Evolutionary conservation across 2,329 filamentous ascomycete genomes (phyloP), one percentile per base, ranked within the genome.

Genomic region (Pestalotiopsis sp.): DNA sequence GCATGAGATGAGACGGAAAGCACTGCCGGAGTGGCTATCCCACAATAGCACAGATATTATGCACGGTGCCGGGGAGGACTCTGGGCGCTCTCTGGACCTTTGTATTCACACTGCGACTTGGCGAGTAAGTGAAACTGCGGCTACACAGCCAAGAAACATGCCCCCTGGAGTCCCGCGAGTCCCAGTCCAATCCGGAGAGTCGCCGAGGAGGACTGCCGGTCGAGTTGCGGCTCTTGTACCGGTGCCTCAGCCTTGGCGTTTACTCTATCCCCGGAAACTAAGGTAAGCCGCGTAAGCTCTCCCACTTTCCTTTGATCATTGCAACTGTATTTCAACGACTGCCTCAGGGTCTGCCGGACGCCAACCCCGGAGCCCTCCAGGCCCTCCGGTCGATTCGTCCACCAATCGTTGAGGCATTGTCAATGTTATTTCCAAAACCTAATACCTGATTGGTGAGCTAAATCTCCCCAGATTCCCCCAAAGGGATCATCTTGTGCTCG

Each of bases 201-300:
- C 26, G 26, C 58, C 58, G 58, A 61, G 58, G 58, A 11, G 13
- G 35, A 20, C n/a, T 61, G 26, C 26, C 58, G 58, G 11, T 35
- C 24, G 30, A 26, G 20, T 48, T 58, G 56, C 26, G 58, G 58
- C 58, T 61, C 58, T 61, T 61, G 30, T 38, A 38, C 26, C 26
- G n/a, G 35, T 38, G 26, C 56, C 39, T 62, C 65, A 66, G 57
- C 30, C 66, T 67, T 67, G 66, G 66, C 66, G 44, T 48, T 64
- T 44, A 67, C 38, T 35, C 56, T 30, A 56, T 26, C 60, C 60
- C 35, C 20, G 60, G 20, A 63, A 22, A 48, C 65, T n/a, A 52
- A 22, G 52, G 38, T 11, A 58, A 55, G 66, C 59, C 66, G 66
- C 66, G 66, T 67, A 67, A 67, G 66, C 62, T 56, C 55, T 35